Evolutionary conservation across 2,329 filamentous ascomycete genomes (phyloP), one percentile per base, ranked within the genome.

Genomic region (Geosmithia morbida): DNA sequence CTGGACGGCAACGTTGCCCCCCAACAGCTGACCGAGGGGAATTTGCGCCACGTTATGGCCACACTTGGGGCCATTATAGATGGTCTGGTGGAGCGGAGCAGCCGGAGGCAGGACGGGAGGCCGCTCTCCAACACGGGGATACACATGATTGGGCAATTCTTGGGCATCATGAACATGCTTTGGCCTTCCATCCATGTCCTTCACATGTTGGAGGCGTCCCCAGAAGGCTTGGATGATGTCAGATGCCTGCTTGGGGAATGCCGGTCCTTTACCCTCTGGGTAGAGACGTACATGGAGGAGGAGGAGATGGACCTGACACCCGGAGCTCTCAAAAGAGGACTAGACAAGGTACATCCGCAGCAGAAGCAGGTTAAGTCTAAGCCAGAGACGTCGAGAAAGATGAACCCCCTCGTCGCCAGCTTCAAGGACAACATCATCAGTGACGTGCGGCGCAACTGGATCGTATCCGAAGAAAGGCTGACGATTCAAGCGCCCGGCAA

Each of bases 391-490:
- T 2, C 26, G 19, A n/a, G 3, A 13, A 39, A 42, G 22, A 54
- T 55, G 1, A 51, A 56, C 47, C 44, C 41, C 8, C 53, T 56
- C 11, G 29, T 62, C 19, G 37, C 11, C 47, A 53, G 17, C 41
- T 74, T 75, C 48, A 57, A 60, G 7, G 60, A 62, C 16, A 64
- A 64, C 45, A 69, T 76, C 39, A 48, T 64, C 5, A 59, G 63
- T 8, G 71, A 76, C 41, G 64, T 74, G 11, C 57, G 58, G 3
- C 63, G 61, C 43, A 69, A 66, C 41, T 76, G 73, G 73, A 49
- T 62, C 7, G 54, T 59, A 1, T 56, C 57, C 2, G 56, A 53
- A 3, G 53, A 56, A 2, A 57, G 49, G 2, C 61, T 72, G 11
- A 63, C 59, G 0, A 61, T 71, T 20, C 66, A 61, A 48, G 63